These are phyloP conservation scores for Chalaropsis thielavioides DNA, from an alignment of 2,329 filamentous ascomycete species.

Conservation along the genomic window DNA sequence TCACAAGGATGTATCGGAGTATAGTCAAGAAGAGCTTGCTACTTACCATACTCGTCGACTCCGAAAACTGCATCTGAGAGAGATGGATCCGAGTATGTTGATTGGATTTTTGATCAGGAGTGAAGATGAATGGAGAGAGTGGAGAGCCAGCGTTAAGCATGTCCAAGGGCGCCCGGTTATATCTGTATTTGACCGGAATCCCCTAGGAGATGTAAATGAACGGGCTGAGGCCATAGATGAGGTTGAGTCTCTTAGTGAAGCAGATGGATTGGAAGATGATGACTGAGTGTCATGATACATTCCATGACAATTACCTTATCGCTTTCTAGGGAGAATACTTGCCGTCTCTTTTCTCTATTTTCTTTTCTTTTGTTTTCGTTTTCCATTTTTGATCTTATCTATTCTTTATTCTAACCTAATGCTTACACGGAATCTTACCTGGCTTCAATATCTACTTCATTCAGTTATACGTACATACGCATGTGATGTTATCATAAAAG, in stretches of 20 bases:
- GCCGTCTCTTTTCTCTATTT: no score
- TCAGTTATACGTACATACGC: no score
- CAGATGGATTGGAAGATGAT: slow-evolving; percentile 26
- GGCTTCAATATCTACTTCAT: no score
- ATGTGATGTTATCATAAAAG: no score
- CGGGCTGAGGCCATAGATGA: slow-evolving; percentile 69
- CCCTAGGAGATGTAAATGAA: slow-evolving; percentile 41
- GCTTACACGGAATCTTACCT: no score
- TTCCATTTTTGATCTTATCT: not conserved
- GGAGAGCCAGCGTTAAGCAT: slow-evolving; percentile 61
- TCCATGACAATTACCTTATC: no score
- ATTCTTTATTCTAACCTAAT: not conserved
- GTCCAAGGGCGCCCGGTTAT: slow-evolving; percentile 74
- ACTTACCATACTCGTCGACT: slow-evolving; percentile 80
- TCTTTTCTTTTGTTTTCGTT: not conserved
- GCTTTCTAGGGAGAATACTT: not conserved
- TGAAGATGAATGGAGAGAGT: slow-evolving; percentile 69
- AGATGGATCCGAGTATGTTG: slow-evolving; percentile 97
- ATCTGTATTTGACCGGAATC: slow-evolving; percentile 61
- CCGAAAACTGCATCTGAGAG: slow-evolving; percentile 65
- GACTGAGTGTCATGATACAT: not conserved
- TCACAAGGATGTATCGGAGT: slow-evolving; percentile 39
- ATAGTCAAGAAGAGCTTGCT: slow-evolving; percentile 58
- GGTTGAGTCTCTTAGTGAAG: slow-evolving; percentile 76
- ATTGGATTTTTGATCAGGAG: slow-evolving; percentile 80